phyloP scores from a whole-genome alignment of 106 monocot species.

The Acorus calamus region DNA sequence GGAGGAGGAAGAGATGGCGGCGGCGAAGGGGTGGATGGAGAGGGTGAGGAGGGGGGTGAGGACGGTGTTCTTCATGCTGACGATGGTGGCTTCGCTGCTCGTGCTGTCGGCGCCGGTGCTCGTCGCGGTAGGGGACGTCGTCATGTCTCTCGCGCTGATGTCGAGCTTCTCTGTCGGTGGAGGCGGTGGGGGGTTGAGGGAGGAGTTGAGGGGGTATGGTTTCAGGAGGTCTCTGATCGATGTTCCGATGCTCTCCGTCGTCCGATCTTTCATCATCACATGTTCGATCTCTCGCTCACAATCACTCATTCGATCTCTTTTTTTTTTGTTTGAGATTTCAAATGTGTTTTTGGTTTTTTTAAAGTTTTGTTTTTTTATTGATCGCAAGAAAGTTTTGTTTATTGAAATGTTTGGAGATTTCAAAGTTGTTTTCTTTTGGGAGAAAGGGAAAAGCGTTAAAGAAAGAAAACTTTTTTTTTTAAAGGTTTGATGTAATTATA shows the following conservation, averaged over 20 bases:
- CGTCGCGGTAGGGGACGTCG: slow-evolving; percentile 54
- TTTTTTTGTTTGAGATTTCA: background rate
- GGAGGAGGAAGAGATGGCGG: slow-evolving; percentile 8
- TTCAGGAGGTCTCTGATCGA: slow-evolving; percentile 67
- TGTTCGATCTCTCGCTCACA: slow-evolving; percentile 23
- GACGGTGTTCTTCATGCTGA: slow-evolving; percentile 69
- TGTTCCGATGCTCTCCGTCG: slow-evolving; percentile 59
- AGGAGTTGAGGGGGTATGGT: slow-evolving; percentile 37
- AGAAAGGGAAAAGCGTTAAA: too few relatives aligned
- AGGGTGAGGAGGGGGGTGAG: slow-evolving; percentile 36
- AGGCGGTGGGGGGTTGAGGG: slow-evolving; percentile 37
- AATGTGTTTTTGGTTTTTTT: background rate
- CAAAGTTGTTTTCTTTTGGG: too few relatives aligned
- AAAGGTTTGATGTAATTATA: too few relatives aligned
- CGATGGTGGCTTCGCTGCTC: slow-evolving; percentile 72
- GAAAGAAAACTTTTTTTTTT: too few relatives aligned
- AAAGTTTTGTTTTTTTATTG: background rate
- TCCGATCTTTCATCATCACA: slow-evolving; percentile 59
- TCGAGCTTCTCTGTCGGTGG: slow-evolving; percentile 43
- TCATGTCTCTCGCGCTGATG: slow-evolving; percentile 39
- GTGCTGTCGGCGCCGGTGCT: slow-evolving; percentile 63
- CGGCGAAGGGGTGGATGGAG: slow-evolving; percentile 55
- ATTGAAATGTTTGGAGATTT: too few relatives aligned
- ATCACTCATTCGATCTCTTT: background rate
- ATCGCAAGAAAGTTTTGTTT: too few relatives aligned